These are phyloP conservation scores for Pythium apleroticum DNA, from an alignment of 352 stramenopile species.

Conservation along the genomic window DNA sequence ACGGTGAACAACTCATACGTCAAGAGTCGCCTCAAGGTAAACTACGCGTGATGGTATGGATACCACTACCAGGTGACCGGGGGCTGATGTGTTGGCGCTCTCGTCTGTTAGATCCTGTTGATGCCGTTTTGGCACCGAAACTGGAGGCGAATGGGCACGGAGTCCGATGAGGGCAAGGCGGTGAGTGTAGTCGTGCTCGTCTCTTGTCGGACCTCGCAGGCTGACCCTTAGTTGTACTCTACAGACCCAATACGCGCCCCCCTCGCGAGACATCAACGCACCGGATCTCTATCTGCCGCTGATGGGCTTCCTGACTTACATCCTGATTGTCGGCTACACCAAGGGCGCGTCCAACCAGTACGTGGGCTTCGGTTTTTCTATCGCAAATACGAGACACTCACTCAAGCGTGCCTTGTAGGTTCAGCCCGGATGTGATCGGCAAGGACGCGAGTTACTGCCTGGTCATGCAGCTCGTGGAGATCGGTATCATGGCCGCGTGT, in stretches of 20 bases:
- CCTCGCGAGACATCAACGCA: constrained; percentile 95
- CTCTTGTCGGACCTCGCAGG: too few relatives aligned
- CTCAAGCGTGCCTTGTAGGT: constrained; percentile 54
- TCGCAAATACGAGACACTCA: not conserved
- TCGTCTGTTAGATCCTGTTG: constrained; percentile 58
- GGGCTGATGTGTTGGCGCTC: not conserved
- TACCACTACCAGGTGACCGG: not conserved
- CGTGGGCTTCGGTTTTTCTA: constrained; percentile 18
- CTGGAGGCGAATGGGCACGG: constrained; percentile 73
- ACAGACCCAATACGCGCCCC: constrained; percentile 85
- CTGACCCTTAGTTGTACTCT: not conserved
- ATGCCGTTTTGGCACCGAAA: constrained; percentile 88
- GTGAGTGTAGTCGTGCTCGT: constrained; percentile 24
- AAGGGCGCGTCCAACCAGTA: constrained; percentile 93
- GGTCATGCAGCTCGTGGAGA: constrained; percentile 90
- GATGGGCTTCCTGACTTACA: constrained; percentile 99
- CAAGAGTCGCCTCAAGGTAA: constrained; percentile 81
- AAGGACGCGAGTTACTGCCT: constrained; percentile 92
- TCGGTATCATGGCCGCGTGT: constrained; percentile 92
- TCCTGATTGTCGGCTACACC: constrained; percentile 95
- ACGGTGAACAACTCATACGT: constrained; percentile 91
- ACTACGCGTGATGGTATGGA: not conserved
- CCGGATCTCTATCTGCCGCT: constrained; percentile 98
- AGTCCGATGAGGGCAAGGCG: constrained; percentile 61
- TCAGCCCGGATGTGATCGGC: constrained; percentile 95